Conservation (phyloP, 148 eudicot species). For the Rhododendron ferrugineum region DNA sequence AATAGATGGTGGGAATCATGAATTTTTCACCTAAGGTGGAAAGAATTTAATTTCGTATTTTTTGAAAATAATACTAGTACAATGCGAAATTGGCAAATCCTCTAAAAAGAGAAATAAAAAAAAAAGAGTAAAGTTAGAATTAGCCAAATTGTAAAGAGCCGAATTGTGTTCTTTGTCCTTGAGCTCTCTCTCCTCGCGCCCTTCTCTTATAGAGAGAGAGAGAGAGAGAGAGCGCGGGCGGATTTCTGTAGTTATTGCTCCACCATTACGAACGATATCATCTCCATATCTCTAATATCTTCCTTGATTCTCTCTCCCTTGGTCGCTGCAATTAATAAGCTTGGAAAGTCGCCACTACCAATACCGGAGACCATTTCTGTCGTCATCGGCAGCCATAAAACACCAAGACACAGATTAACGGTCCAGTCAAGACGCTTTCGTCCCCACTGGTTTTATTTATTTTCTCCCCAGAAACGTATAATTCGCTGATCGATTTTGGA, state of each 20-base stretch:
- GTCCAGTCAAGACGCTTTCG: not conserved
- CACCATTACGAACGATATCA: not conserved
- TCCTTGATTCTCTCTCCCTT: not conserved
- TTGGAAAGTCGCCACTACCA: not conserved
- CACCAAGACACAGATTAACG: not conserved
- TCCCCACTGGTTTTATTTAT: not conserved
- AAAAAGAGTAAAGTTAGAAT: not conserved
- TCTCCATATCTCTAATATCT: not conserved
- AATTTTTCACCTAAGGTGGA: too few relatives aligned
- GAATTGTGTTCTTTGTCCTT: not conserved
- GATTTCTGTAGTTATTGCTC: not conserved
- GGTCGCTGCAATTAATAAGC: not conserved
- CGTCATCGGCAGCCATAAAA: not conserved
- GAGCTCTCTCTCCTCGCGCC: not conserved
- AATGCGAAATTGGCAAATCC: not conserved
- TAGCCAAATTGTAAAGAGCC: not conserved
- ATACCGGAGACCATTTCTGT: not conserved
- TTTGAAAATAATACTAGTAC: too few relatives aligned
- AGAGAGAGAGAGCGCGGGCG: not conserved
- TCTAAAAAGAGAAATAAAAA: not conserved
- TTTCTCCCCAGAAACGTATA: not conserved
- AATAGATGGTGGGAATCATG: too few relatives aligned
- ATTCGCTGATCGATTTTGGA: not conserved
- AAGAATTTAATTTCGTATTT: too few relatives aligned
- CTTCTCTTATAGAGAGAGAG: not conserved